Conservation (phyloP, 2,329 filamentous ascomycete genomes). For the Microsporum ferrugineum region DNA sequence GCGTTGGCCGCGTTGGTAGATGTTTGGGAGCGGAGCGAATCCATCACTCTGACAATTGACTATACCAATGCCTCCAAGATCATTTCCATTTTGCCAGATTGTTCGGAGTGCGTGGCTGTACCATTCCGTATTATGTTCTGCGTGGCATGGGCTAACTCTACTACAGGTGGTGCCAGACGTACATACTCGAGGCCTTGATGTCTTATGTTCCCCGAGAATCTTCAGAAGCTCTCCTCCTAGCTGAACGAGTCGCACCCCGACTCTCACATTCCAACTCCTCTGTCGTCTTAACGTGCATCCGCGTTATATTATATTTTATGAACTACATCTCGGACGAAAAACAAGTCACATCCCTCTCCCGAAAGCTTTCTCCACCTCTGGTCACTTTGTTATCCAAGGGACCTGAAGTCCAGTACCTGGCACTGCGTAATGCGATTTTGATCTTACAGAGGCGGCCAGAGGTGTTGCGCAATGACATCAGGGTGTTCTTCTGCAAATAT, state of each 20-base stretch:
- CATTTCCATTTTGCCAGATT: conserved; percentile 89
- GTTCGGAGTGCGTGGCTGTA: conserved; percentile 65
- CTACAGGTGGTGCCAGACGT: conserved; percentile 88
- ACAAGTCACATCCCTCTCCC: conserved; percentile 73
- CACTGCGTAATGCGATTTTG: conserved; percentile 80
- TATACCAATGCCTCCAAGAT: conserved; percentile 97
- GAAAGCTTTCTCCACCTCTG: conserved; percentile 86
- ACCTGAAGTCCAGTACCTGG: conserved; percentile 95
- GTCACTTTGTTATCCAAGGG: conserved; percentile 93
- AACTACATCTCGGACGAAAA: conserved; percentile 94
- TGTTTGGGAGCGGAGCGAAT: conserved; percentile 96
- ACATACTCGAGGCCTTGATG: conserved; percentile 95
- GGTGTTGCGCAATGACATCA: conserved; percentile 88
- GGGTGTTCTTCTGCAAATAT: conserved; percentile 99
- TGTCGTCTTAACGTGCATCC: conserved; percentile 89
- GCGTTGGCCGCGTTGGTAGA: conserved; percentile 86
- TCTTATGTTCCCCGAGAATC: conserved; percentile 92
- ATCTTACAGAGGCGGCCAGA: conserved; percentile 89
- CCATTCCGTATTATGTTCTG: background rate
- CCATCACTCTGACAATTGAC: conserved; percentile 95
- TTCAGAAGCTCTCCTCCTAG: conserved; percentile 74
- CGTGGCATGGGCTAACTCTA: background rate
- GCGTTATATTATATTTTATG: conserved; percentile 94
- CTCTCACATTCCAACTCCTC: conserved; percentile 94
- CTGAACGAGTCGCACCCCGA: conserved; percentile 88